Conservation (phyloP, 2,329 filamentous ascomycete genomes). For the Fulvia fulva region DNA sequence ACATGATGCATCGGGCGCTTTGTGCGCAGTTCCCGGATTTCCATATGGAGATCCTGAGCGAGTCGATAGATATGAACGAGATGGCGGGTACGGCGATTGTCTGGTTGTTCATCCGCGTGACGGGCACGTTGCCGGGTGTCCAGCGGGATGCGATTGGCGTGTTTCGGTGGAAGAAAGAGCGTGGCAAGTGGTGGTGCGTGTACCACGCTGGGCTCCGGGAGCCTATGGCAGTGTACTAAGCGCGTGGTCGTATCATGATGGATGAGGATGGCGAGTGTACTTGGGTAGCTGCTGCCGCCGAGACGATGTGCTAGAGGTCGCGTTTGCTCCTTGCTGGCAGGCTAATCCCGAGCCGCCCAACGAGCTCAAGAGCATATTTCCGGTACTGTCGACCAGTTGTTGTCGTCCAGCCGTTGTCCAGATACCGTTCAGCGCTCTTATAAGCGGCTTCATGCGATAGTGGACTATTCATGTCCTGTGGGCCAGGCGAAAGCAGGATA, state of each 20-base stretch:
- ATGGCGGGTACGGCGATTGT: background rate
- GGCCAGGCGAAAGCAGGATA: no score
- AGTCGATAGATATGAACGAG: conserved; percentile 1
- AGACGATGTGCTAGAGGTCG: background rate
- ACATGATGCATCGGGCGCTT: background rate
- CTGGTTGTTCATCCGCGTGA: conserved; percentile 4
- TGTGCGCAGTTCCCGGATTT: conserved; percentile 1
- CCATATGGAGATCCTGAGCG: conserved; percentile 5
- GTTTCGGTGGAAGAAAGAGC: background rate
- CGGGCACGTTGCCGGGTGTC: background rate
- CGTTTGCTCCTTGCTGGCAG: no score
- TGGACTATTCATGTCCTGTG: no score
- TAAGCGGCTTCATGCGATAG: no score
- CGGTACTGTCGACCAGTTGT: no score
- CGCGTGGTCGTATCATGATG: background rate
- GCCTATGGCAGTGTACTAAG: background rate
- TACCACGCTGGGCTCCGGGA: conserved; percentile 1
- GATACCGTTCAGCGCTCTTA: no score
- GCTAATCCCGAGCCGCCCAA: no score
- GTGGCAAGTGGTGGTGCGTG: conserved; percentile 3
- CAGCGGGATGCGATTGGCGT: conserved; percentile 3
- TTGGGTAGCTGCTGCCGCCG: background rate
- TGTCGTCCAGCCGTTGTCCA: no score
- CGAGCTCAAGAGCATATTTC: no score
- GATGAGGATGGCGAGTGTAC: background rate